Conservation (phyloP, 768 basidiomycete species). For the Kwoniella heveanensis region DNA sequence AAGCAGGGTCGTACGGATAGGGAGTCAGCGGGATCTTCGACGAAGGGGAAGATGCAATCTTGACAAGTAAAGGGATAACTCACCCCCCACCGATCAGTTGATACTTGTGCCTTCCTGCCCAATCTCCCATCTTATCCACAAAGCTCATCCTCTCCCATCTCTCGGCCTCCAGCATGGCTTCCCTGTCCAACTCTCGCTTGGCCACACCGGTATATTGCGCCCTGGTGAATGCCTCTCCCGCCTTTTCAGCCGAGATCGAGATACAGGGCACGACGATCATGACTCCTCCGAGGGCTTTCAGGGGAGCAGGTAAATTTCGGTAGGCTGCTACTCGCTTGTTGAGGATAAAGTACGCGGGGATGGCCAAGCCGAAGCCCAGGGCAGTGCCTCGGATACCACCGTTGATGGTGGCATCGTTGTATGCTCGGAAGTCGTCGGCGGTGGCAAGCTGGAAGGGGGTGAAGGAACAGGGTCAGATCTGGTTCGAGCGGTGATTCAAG, state of each 20-base stretch:
- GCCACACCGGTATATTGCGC: conserved; percentile 48
- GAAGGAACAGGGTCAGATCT: not conserved
- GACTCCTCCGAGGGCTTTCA: conserved; percentile 49
- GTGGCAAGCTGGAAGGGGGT: conserved; percentile 22
- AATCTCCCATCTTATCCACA: conserved; percentile 44
- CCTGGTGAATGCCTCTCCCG: conserved; percentile 49
- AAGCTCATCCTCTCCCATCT: conserved; percentile 43
- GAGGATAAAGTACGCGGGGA: conserved; percentile 39
- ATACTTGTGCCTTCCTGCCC: conserved; percentile 49
- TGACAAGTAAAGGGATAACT: conserved; percentile 10
- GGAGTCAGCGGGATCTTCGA: too few species aligned
- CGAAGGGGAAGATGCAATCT: too few species aligned
- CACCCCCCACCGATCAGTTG: conserved; percentile 50
- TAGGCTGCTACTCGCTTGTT: conserved; percentile 29
- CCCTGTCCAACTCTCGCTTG: conserved; percentile 38
- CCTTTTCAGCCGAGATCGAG: conserved; percentile 48
- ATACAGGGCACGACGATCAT: conserved; percentile 45
- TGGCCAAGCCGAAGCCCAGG: conserved; percentile 35
- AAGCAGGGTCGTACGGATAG: too few species aligned
- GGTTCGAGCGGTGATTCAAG: too few species aligned
- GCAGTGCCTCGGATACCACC: conserved; percentile 46
- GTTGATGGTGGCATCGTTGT: conserved; percentile 37
- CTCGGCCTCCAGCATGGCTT: conserved; percentile 29
- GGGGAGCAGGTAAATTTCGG: conserved; percentile 42
- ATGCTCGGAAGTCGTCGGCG: conserved; percentile 31